Base-by-base conservation (phyloP, 768 basidiomycete species). In the Auricularia auricula-judae region DNA sequence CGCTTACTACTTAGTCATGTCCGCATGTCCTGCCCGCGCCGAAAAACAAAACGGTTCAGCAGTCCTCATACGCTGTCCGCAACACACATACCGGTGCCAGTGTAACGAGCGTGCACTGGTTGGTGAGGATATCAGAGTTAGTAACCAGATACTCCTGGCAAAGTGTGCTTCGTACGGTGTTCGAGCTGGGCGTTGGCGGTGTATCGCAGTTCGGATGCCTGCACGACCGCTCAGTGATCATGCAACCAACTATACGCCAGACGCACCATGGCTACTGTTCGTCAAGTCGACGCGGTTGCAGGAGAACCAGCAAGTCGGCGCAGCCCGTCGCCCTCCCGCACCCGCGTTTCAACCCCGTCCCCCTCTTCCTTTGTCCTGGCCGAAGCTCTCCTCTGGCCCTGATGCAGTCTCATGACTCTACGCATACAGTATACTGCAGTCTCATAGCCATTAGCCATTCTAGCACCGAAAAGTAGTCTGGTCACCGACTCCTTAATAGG, bases 111-210 rank as follows among this genome's bases (percentile, higher is more conserved):
- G 74, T 98, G 95, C 67, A 98, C 94, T 97, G 67, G 29, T 36
- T 64, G 59, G 43, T 63, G 67, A 64, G 65, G 66, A 66, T 69
- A 60, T 66, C 60, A 63, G 58, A 70, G 54, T 66, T 64, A 36
- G 56, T 43, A 43, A 62, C 33, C 7, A 56, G 61, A 58, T 67
- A 54, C 64, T 47, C 67, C 64, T 47, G 63, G 34, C 14, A 12
- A 61, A 61, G n/a, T 34, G 35, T 16, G 35, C 36, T 18, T 82
- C 93, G 75, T 71, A 96, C 95, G 78, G 76, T 97, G 94, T 75
- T 97, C 93, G 34, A 95, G 77, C 74, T 98, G 95, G 12, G 95
- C 95, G 73, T 96, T 98, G 16, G 93, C 93, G 0, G 95, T 98
- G 72, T 98, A 97, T 70, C 95, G 82, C 3, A 97, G 81, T 75